Percentiles rank a stretch among this genome's conserved stretches.
phyloP scores from a whole-genome alignment of 2,329 filamentous ascomycete species.

The Emydomyces testavorans region DNA sequence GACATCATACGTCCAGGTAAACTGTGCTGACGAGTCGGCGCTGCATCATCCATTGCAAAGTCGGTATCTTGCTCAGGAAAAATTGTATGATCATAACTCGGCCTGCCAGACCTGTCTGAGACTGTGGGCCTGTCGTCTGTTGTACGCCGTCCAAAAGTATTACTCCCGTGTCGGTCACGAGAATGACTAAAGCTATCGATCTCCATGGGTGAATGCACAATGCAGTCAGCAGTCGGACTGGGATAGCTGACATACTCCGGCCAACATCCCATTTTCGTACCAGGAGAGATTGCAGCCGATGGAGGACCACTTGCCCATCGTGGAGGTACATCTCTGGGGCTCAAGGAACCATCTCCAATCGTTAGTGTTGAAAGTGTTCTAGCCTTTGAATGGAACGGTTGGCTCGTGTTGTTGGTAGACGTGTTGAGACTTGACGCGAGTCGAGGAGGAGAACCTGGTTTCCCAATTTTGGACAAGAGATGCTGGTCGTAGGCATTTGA shows the following conservation, averaged over 20 bases:
- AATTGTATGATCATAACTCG: conserved; percentile 51
- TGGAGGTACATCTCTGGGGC: conserved; percentile 16
- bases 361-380: conserved; percentile 18
- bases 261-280: conserved; percentile 31
- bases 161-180: conserved; percentile 20
- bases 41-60: conserved; percentile 30
- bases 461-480: conserved; percentile 51
- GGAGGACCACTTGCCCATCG: conserved; percentile 32
- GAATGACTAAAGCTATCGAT: conserved; percentile 30
- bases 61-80: conserved; percentile 41
- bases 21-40: conserved; percentile 27
- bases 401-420: conserved; percentile 22
- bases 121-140: conserved; percentile 42
- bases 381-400: conserved; percentile 28
- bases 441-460: conserved; percentile 45
- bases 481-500: conserved; percentile 54
- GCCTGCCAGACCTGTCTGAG: conserved; percentile 42
- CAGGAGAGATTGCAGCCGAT: conserved; percentile 33
- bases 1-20: conserved; percentile 32
- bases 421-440: conserved; percentile 23
- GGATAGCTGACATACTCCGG: conserved; percentile 33
- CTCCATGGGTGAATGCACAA: conserved; percentile 31
- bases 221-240: conserved; percentile 37
- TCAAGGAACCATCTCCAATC: conserved; percentile 15
- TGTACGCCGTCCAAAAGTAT: conserved; percentile 14